A percentile compares a stretch with the other conserved stretches of the same genome.
Conservation (phyloP, 164 flowering plant genomes). For the Kingdonia uniflora region DNA sequence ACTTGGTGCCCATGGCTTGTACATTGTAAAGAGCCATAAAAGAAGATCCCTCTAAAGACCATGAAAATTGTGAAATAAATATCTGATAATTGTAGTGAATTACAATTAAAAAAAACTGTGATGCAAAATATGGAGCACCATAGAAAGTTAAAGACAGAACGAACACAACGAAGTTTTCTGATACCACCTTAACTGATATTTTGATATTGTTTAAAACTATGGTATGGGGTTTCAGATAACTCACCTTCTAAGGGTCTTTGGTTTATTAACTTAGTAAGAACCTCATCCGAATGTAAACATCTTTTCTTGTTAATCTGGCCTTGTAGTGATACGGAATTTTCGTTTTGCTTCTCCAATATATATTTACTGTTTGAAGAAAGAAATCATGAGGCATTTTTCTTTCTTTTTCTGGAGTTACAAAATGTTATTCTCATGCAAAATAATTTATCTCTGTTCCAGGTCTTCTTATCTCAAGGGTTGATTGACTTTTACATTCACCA, state of each 20-base stretch:
- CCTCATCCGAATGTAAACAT: background rate
- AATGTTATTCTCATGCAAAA: background rate
- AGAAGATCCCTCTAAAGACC: background rate
- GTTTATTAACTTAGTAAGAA: background rate
- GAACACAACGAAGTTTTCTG: too few relatives aligned
- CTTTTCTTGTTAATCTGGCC: background rate
- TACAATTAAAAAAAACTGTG: too few relatives aligned
- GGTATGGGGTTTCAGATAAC: too few relatives aligned
- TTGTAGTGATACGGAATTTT: background rate
- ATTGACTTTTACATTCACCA: slow-evolving; percentile 57
- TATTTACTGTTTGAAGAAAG: background rate
- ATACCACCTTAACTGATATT: too few relatives aligned
- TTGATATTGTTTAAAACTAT: too few relatives aligned
- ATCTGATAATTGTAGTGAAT: background rate
- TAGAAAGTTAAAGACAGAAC: too few relatives aligned
- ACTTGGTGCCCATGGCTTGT: background rate
- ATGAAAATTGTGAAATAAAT: background rate
- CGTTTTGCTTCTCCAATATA: background rate
- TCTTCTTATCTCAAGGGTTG: slow-evolving; percentile 36
- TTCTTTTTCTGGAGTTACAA: background rate
- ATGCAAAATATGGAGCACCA: too few relatives aligned
- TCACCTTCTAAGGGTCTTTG: background rate
- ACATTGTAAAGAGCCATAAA: background rate
- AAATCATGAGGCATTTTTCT: background rate
- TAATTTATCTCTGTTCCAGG: slow-evolving; percentile 30